Percentiles rank a stretch among this genome's conserved stretches.
Evolutionary conservation across 441 rosid species (phyloP).

Genomic region (Rhodomyrtus psidioides): DNA sequence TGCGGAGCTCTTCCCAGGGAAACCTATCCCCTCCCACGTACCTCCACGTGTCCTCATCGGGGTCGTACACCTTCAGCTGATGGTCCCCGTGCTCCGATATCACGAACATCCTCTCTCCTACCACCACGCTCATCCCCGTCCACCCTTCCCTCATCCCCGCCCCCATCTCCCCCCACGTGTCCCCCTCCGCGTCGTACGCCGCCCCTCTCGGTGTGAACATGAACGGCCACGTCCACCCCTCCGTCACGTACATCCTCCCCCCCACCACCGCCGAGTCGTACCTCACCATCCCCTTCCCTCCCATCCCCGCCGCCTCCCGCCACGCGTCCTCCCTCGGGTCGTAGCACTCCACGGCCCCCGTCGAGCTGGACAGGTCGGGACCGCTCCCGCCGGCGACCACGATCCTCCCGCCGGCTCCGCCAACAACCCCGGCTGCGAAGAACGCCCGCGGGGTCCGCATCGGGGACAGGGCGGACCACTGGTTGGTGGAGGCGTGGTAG

Average conservation of each 20-base stretch:
- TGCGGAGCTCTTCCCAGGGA: constrained; percentile 27
- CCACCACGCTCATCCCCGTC: constrained; percentile 49
- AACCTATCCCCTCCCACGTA: constrained; percentile 43
- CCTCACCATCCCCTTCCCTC: constrained; percentile 30
- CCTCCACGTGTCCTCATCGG: constrained; percentile 40
- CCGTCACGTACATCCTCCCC: constrained; percentile 39
- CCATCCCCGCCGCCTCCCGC: constrained; percentile 24
- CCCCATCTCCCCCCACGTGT: constrained; percentile 57
- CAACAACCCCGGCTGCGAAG: constrained; percentile 29
- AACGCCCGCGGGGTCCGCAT: constrained; percentile 46
- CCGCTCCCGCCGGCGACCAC: constrained; percentile 52
- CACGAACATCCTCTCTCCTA: constrained; percentile 32
- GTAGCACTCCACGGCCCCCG: constrained; percentile 42
- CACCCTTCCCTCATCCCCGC: constrained; percentile 64
- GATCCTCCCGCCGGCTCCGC: constrained; percentile 31
- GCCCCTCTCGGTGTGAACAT: constrained; percentile 45
- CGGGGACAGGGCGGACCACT: constrained; percentile 42
- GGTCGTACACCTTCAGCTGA: constrained; percentile 49
- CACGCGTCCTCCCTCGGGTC: constrained; percentile 38
- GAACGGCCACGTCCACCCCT: constrained; percentile 86
- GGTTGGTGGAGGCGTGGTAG: constrained; percentile 42
- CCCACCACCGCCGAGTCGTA: constrained; percentile 65
- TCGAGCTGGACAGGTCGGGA: constrained; percentile 14
- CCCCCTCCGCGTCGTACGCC: constrained; percentile 27
- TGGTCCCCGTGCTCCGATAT: constrained; percentile 61